These are phyloP conservation scores for Rhizopogon roseolus DNA, from an alignment of 768 basidiomycete genomes.

Conservation along the genomic window DNA sequence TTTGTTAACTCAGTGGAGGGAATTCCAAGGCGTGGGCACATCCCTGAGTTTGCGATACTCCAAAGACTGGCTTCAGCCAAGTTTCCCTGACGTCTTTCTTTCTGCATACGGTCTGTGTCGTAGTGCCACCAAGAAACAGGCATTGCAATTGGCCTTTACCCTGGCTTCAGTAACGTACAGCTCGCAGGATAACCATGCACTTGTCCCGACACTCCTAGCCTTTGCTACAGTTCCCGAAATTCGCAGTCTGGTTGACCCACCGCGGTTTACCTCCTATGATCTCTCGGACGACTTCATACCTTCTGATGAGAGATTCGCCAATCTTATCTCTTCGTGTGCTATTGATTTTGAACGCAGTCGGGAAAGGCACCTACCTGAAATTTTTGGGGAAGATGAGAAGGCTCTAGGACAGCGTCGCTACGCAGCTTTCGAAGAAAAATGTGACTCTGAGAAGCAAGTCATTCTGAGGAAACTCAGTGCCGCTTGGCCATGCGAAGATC, in stretches of 20 bases:
- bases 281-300: slow-evolving; percentile 8
- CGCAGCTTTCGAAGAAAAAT: slow-evolving; percentile 5
- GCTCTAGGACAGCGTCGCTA: slow-evolving; percentile 3
- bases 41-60: slow-evolving; percentile 17
- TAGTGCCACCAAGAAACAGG: slow-evolving; percentile 3
- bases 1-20: neutral
- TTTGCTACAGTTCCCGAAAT: slow-evolving; percentile 16
- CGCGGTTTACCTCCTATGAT: slow-evolving; percentile 9
- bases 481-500: slow-evolving; percentile 15
- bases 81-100: slow-evolving; percentile 21
- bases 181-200: slow-evolving; percentile 4
- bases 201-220: slow-evolving; percentile 27
- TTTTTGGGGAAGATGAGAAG: neutral
- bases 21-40: neutral
- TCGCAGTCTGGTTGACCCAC: slow-evolving; percentile 7
- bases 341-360: slow-evolving; percentile 7
- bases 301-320: neutral
- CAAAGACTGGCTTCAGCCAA: slow-evolving; percentile 21
- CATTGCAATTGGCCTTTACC: slow-evolving; percentile 23
- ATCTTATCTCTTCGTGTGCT: neutral
- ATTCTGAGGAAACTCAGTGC: neutral
- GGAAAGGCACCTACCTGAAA: slow-evolving; percentile 2
- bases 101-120: slow-evolving; percentile 24
- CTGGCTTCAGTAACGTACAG: slow-evolving; percentile 28
- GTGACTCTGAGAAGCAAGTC: neutral